Evolutionary conservation across 106 monocot species (phyloP), one percentile per base, ranked within the genome.

Genomic region (Hemerocallis citrina): DNA sequence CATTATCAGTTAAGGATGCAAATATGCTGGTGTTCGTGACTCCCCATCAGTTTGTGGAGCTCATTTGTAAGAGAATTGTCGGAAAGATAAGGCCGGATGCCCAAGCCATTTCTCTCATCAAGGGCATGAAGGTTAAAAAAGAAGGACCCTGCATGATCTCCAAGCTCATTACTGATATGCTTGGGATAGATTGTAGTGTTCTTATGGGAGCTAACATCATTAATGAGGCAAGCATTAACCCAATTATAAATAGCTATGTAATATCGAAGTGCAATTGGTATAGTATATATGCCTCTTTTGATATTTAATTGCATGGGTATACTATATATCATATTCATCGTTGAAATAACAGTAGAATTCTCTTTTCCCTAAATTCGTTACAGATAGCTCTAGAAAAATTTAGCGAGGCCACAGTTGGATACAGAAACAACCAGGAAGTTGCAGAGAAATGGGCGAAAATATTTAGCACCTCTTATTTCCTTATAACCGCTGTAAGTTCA

Each of bases 201-300:
- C 88, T 93, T 5, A 93, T 93, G 89, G 89, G 93, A 22, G 93
- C 89, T 43, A 93, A 89, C 52, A 93, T 93, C 41, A 85, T 89
- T 62, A 77, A 77, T 59, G 93, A 93, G 85, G 93, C 72, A 78
- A 55, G 72, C 13, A 55, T 17, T 45, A 19, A 39, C 52, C 40
- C 34, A 54, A 9, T n/a, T n/a, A n/a, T n/a, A n/a, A n/a, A n/a
- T n/a, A n/a, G n/a, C n/a, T n/a, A n/a, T n/a, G n/a, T n/a, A n/a
- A n/a, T n/a, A n/a, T n/a, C n/a, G n/a, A n/a, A n/a, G n/a, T n/a
- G n/a, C n/a, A n/a, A n/a, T n/a, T n/a, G n/a, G n/a, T n/a, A n/a
- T n/a, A n/a, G n/a, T n/a, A n/a, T n/a, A n/a, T n/a, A n/a, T n/a
- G n/a, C n/a, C n/a, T n/a, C n/a, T n/a, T n/a, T n/a, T n/a, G n/a